These are phyloP conservation scores for Hysterangium stoloniferum DNA, from an alignment of 768 basidiomycete species.

Conservation along the genomic window DNA sequence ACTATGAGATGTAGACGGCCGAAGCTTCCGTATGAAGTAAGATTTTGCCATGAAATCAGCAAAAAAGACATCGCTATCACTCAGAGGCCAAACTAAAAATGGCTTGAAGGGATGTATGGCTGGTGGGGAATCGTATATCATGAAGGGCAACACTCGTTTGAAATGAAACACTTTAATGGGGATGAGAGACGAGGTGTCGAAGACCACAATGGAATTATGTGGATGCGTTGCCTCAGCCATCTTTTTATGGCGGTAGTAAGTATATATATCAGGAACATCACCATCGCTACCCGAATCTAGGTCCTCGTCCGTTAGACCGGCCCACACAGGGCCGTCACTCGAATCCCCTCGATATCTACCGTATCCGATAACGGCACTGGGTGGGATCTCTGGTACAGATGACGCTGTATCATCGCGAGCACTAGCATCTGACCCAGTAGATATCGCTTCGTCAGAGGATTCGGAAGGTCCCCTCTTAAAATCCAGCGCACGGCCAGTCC, in stretches of 20 bases:
- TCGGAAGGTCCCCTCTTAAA: not conserved
- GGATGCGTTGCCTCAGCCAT: too few species aligned
- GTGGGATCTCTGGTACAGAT: not conserved
- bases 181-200: conserved; percentile 2
- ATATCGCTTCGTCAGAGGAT: too few species aligned
- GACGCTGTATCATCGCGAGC: not conserved
- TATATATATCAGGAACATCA: too few species aligned
- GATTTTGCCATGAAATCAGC: conserved; percentile 20
- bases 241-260: too few species aligned
- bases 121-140: conserved; percentile 23
- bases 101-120: conserved; percentile 20
- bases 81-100: conserved; percentile 24
- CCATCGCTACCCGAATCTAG: too few species aligned
- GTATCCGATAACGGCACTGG: not conserved
- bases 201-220: conserved; percentile 7
- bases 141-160: conserved; percentile 14
- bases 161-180: conserved; percentile 16
- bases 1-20: conserved; percentile 24
- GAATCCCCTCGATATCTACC: not conserved
- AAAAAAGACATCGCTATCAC: conserved; percentile 23
- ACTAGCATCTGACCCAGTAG: too few species aligned
- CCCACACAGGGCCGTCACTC: too few species aligned
- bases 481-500: conserved; percentile 13
- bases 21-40: conserved; percentile 21
- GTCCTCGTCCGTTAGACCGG: too few species aligned